Evolutionary conservation across 1,139 yeast species (phyloP).

Genomic region (Lodderomyces parapsilosis): DNA sequence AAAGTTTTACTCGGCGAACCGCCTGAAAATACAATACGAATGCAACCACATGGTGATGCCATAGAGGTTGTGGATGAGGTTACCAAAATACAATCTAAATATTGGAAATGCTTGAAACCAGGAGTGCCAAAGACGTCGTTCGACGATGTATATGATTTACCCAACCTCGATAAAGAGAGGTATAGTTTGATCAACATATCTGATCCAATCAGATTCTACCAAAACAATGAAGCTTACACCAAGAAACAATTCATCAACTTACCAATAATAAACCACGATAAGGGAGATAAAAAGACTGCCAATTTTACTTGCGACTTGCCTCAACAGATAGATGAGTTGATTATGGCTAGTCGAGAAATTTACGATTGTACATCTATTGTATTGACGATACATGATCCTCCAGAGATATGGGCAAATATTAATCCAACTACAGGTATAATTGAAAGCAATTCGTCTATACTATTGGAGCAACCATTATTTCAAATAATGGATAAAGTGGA

Average conservation of each 20-base stretch:
- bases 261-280: constrained; percentile 51
- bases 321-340: constrained; percentile 61
- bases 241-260: constrained; percentile 62
- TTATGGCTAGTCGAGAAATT: constrained; percentile 74
- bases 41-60: constrained; percentile 72
- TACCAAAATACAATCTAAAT: constrained; percentile 72
- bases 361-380: constrained; percentile 63
- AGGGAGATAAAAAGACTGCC: constrained; percentile 24
- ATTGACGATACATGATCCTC: constrained; percentile 84
- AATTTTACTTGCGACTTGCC: constrained; percentile 44
- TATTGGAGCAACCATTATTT: constrained; percentile 46
- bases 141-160: constrained; percentile 42
- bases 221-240: constrained; percentile 55
- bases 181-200: constrained; percentile 50
- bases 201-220: constrained; percentile 74
- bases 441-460: constrained; percentile 69
- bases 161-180: constrained; percentile 23
- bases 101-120: constrained; percentile 75
- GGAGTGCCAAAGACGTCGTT: constrained; percentile 47
- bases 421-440: constrained; percentile 80
- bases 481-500: constrained; percentile 36
- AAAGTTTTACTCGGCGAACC: constrained; percentile 93
- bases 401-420: constrained; percentile 87
- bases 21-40: constrained; percentile 68
- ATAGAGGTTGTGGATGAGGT: constrained; percentile 88